A percentile compares a stretch with the other conserved stretches of the same genome.
Conservation (phyloP, 257 asterid species). For the Solanum habrochaites region DNA sequence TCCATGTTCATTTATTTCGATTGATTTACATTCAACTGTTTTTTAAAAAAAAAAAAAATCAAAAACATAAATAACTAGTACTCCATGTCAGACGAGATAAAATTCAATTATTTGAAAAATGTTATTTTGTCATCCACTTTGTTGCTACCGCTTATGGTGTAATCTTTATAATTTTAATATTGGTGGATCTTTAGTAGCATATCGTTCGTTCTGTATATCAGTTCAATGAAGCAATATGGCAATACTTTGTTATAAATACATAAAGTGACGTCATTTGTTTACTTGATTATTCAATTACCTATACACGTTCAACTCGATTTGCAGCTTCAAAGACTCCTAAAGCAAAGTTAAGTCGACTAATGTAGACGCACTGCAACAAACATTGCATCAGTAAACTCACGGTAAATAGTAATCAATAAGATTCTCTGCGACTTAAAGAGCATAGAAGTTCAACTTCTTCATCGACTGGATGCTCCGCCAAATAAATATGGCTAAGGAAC, state of each 20-base stretch:
- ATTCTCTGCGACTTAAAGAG: not conserved
- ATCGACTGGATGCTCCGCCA: not conserved
- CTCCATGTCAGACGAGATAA: not conserved
- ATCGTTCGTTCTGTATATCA: not conserved
- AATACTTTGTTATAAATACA: not conserved
- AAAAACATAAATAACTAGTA: too few species aligned
- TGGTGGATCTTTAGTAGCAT: not conserved
- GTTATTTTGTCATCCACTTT: not conserved
- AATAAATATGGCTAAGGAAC: not conserved
- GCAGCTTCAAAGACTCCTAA: not conserved
- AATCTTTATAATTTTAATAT: not conserved
- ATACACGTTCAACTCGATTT: not conserved
- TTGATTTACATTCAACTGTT: too few species aligned
- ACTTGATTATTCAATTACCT: not conserved
- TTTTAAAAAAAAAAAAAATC: too few species aligned
- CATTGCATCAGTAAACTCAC: not conserved
- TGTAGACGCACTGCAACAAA: not conserved
- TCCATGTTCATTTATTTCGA: not conserved
- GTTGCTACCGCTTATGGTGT: not conserved
- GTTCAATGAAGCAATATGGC: not conserved
- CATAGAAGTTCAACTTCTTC: not conserved
- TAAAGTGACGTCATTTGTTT: not conserved
- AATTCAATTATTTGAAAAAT: not conserved
- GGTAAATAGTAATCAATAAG: not conserved
- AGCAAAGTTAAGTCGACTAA: not conserved